A percentile compares a stretch with the other conserved stretches of the same genome.
Evolutionary conservation across 1,284 basidiomycete species (phyloP).

Genomic region (Malassezia nana): DNA sequence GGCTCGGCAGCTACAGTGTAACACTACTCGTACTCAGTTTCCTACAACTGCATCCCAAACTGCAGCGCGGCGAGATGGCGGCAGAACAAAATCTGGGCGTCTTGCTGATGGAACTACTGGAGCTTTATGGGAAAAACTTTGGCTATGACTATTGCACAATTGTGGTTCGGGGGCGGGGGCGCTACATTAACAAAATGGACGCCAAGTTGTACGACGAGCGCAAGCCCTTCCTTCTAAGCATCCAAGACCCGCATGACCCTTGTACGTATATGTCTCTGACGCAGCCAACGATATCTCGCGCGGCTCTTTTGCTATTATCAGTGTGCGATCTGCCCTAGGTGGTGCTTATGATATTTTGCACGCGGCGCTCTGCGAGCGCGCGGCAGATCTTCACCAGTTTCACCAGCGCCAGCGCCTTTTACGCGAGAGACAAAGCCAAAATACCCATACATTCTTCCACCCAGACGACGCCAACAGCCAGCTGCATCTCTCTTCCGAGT

Average conservation of each 20-base stretch:
- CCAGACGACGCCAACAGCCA: conserved; percentile 10
- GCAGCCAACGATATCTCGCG: conserved; percentile 84
- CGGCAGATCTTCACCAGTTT: conserved; percentile 22
- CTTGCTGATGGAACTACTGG: conserved; percentile 88
- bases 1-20: conserved; percentile 85
- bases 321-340: conserved; percentile 69
- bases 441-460: conserved; percentile 8
- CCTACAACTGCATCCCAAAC: conserved; percentile 91
- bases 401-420: conserved; percentile 14
- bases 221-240: conserved; percentile 61
- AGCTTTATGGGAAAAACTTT: conserved; percentile 84
- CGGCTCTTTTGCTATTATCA: conserved; percentile 72
- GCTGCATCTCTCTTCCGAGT: conserved; percentile 13
- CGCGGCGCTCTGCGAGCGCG: conserved; percentile 48
- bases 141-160: conserved; percentile 62
- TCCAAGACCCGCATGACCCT: conserved; percentile 89
- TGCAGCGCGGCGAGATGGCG: conserved; percentile 76
- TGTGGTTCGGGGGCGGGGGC: conserved; percentile 65
- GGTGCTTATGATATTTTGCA: conserved; percentile 79
- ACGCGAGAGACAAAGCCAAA: conserved; percentile 9
- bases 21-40: conserved; percentile 87
- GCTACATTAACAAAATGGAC: conserved; percentile 56
- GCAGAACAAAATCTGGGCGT: conserved; percentile 78
- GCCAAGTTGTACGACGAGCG: conserved; percentile 37
- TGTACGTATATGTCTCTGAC: conserved; percentile 54